phyloP scores from a whole-genome alignment of 2,329 filamentous ascomycete species.

The Metarhizium rileyi region DNA sequence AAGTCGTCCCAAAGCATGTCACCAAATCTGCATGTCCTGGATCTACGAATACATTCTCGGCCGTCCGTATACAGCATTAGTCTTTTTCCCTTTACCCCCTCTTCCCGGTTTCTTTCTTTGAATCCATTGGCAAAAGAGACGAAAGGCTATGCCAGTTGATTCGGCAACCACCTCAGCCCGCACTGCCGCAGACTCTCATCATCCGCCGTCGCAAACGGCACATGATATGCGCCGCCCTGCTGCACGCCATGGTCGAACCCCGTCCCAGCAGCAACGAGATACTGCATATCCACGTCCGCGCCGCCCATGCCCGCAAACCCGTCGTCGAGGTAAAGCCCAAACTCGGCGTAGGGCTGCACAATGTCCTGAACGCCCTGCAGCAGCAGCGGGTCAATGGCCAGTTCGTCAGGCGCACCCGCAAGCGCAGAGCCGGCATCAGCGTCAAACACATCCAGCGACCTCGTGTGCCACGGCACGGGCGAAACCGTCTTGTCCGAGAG shows the following conservation, averaged over 20 bases:
- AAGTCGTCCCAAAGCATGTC: too few species aligned
- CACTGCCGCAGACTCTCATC: neutral
- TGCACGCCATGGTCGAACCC: neutral
- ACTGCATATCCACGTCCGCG: neutral
- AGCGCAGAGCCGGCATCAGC: too few species aligned
- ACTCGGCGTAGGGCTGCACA: neutral
- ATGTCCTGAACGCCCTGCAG: neutral
- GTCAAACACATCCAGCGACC: neutral
- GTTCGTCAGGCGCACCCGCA: neutral
- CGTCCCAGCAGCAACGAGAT: neutral
- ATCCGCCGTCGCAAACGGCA: neutral
- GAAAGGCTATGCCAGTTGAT: neutral
- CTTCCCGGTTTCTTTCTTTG: neutral
- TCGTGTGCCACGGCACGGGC: neutral
- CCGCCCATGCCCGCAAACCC: neutral
- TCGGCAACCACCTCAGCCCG: neutral
- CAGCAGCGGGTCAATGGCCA: neutral
- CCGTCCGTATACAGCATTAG: neutral
- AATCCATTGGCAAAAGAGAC: neutral
- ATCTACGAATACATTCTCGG: too few species aligned
- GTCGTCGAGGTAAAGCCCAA: neutral
- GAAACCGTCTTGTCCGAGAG: neutral
- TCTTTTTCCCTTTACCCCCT: neutral
- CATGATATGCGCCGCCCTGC: neutral
- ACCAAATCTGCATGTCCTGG: too few species aligned